A percentile compares a stretch with the other conserved stretches of the same genome.
These are phyloP conservation scores for Skeletonema potamos DNA, from an alignment of 108 stramenopile genomes.

Conservation along the genomic window DNA sequence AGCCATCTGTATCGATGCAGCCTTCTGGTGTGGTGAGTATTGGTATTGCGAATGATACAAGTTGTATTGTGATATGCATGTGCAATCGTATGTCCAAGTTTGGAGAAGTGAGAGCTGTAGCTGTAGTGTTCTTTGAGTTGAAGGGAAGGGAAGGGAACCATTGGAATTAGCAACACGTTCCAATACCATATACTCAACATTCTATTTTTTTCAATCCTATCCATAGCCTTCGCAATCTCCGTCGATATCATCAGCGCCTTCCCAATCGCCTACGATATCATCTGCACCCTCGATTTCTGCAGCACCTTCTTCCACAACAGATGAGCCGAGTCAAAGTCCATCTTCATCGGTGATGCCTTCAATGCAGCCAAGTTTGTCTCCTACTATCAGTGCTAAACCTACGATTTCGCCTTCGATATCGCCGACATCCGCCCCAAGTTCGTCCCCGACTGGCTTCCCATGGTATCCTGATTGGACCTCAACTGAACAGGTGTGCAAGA, in stretches of 20 bases:
- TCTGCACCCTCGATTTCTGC: background rate
- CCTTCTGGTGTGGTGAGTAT: background rate
- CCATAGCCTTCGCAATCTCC: background rate
- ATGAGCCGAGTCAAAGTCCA: too few species aligned
- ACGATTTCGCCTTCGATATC: background rate
- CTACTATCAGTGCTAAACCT: too few species aligned
- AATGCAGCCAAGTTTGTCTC: background rate
- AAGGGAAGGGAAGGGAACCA: too few species aligned
- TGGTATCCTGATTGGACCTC: constrained; percentile 33
- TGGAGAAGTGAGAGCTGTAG: too few species aligned
- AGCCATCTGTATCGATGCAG: background rate
- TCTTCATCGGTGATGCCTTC: background rate
- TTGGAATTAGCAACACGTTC: too few species aligned
- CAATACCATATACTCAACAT: background rate
- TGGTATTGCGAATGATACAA: too few species aligned
- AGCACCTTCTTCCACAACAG: too few species aligned
- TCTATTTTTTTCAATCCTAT: background rate
- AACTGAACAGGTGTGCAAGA: constrained; percentile 16
- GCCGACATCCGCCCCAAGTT: background rate
- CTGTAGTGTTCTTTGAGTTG: too few species aligned
- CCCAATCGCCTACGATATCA: background rate
- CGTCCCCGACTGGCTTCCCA: constrained; percentile 17
- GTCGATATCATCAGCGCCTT: background rate
- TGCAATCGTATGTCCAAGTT: too few species aligned
- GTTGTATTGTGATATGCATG: background rate